Evolutionary conservation across 148 eudicot species (phyloP), one percentile per base, ranked within the genome.

Genomic region (Silene latifolia): DNA sequence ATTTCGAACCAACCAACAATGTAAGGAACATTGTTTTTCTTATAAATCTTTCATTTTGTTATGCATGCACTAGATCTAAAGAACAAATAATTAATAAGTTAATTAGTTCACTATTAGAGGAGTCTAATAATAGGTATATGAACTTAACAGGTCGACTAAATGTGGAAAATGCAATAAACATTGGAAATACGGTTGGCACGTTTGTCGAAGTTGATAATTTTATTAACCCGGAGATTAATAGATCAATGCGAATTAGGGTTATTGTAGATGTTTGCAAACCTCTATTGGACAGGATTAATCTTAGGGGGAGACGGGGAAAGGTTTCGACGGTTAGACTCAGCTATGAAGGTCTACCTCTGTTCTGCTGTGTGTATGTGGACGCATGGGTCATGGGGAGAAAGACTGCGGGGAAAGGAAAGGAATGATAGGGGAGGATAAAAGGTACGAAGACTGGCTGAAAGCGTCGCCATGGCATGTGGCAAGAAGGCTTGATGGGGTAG

Each of bases 321-420:
- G 4, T 0, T 0, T 0, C 1, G 18, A 18, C 12, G 1, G 0
- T 0, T 0, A 3, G n/a, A n/a, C n/a, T 54, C 1, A 6, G 58
- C n/a, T 54, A 54, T 12, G 58, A 54, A 14, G 12, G 18, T 1
- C 58, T 54, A 12, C 58, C 58, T 54, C 0, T 54, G 1, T 54
- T 54, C 58, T 54, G 58, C 18, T 54, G 0, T 4, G 15, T 12
- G 18, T n/a, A n/a, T 54, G 58, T 54, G 58, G 58, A 1, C 58
- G 4, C 0, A 3, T 54, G 15, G 58, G 58, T 0, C 58, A 54
- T 17, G 58, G 58, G 1, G 58, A 54, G 2, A 54, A 54, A 18
- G 58, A 54, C 4, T 54, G 48, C 4, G 48, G 58, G 0, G 10
- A 54, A 4, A 54, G 18, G n/a, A 54, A 0, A 4, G 15, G 58